Conservation (phyloP, 805 yeast species). For the Danielia reshetovae region DNA sequence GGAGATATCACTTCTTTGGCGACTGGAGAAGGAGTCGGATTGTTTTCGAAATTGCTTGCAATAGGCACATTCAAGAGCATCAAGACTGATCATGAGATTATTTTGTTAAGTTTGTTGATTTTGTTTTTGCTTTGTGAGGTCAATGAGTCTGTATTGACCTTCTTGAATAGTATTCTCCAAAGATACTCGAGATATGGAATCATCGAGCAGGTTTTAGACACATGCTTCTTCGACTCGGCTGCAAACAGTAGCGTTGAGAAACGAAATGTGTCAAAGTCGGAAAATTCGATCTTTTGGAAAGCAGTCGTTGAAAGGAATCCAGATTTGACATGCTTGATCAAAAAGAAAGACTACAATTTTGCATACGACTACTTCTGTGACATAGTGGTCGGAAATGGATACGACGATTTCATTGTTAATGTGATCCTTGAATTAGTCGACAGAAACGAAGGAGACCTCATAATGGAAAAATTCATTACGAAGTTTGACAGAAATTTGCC, state of each 20-base stretch:
- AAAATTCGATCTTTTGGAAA: constrained; percentile 30
- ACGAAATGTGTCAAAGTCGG: constrained; percentile 13
- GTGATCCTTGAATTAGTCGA: constrained; percentile 13
- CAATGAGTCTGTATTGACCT: constrained; percentile 22
- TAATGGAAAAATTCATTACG: constrained; percentile 10
- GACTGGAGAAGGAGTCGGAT: constrained; percentile 16
- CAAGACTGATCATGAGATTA: constrained; percentile 23
- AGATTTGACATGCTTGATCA: constrained; percentile 16
- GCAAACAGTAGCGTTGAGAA: constrained; percentile 14
- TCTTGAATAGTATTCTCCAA: constrained; percentile 21
- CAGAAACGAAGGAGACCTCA: constrained; percentile 9
- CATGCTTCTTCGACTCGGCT: constrained; percentile 17
- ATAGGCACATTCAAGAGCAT: constrained; percentile 27
- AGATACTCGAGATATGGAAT: constrained; percentile 25
- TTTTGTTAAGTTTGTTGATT: constrained; percentile 26
- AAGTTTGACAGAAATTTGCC: constrained; percentile 15
- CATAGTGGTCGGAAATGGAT: constrained; percentile 7
- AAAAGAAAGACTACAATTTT: constrained; percentile 15
- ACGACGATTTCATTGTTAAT: constrained; percentile 8
- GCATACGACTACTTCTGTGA: constrained; percentile 26
- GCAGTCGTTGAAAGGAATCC: constrained; percentile 20
- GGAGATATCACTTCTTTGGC: constrained; percentile 2
- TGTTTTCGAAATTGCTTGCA: constrained; percentile 22
- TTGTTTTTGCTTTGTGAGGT: constrained; percentile 32
- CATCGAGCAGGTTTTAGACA: constrained; percentile 23